Conservation (phyloP, 306 rosid genomes). For the Senna siamea region DNA sequence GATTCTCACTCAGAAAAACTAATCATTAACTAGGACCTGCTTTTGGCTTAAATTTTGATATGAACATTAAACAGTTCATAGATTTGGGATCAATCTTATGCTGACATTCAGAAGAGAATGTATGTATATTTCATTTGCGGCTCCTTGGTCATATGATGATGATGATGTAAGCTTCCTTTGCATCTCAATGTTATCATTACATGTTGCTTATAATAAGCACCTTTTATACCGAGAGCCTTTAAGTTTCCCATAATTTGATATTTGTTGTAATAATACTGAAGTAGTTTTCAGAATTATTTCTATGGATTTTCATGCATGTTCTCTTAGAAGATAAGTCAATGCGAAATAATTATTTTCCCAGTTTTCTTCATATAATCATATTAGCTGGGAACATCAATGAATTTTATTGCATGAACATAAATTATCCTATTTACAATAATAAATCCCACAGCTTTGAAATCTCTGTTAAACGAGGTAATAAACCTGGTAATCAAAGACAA, state of each 20-base stretch:
- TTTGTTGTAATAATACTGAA: constrained; percentile 1
- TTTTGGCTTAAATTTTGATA: background rate
- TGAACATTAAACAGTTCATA: constrained; percentile 7
- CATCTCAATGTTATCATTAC: constrained; percentile 2
- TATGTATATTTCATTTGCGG: constrained; percentile 29
- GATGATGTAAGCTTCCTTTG: constrained; percentile 17
- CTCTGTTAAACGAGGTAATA: too few relatives aligned
- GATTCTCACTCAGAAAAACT: constrained; percentile 66
- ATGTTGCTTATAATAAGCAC: constrained; percentile 10
- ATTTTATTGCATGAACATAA: too few relatives aligned
- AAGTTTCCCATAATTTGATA: background rate
- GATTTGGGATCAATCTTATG: constrained; percentile 33
- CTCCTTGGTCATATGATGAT: constrained; percentile 22
- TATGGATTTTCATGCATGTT: constrained; percentile 5
- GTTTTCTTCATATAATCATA: too few relatives aligned
- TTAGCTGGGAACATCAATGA: too few relatives aligned
- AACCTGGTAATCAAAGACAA: too few relatives aligned
- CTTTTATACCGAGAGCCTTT: constrained; percentile 19
- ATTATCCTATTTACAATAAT: too few relatives aligned
- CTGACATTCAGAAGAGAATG: constrained; percentile 27
- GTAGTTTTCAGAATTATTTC: background rate
- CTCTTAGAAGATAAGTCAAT: too few relatives aligned
- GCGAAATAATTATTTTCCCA: too few relatives aligned
- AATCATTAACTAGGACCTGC: constrained; percentile 32
- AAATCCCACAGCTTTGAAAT: too few relatives aligned